Evolutionary conservation across 495 filamentous ascomycete genomes (phyloP).

Genomic region (Bombardia bombarda): DNA sequence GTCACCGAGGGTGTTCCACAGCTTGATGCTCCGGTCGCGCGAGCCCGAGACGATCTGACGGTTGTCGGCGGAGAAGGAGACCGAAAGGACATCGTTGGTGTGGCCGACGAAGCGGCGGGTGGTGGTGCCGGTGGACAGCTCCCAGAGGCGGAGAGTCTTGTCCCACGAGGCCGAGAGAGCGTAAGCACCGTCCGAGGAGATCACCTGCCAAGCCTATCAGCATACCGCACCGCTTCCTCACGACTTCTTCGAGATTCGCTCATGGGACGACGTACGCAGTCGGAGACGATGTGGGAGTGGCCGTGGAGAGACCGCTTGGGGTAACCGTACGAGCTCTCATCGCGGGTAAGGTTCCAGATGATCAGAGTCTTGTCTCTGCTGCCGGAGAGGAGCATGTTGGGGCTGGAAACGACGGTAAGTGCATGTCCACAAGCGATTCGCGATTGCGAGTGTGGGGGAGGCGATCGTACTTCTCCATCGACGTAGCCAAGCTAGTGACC

Average conservation of each 20-base stretch:
- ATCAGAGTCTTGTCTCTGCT: constrained; percentile 98
- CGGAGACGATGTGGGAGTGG: constrained; percentile 99
- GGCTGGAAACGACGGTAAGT: constrained; percentile 49
- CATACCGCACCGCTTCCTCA: constrained; percentile 12
- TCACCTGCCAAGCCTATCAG: constrained; percentile 60
- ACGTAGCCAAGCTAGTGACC: constrained; percentile 88
- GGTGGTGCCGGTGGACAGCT: constrained; percentile 91
- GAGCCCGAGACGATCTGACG: constrained; percentile 99
- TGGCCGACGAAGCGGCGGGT: constrained; percentile 98
- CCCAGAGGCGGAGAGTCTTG: constrained; percentile 99
- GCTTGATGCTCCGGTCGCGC: constrained; percentile 97
- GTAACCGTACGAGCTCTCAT: constrained; percentile 95
- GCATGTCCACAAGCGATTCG: constrained; percentile 2
- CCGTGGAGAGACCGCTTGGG: constrained; percentile 97
- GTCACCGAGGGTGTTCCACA: constrained; percentile 99
- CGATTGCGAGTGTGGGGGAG: neutral
- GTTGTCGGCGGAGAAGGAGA: constrained; percentile 99
- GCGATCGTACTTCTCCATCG: constrained; percentile 85
- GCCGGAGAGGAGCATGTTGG: constrained; percentile 99
- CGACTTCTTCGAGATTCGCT: neutral
- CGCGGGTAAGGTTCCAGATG: constrained; percentile 99
- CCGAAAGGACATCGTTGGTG: constrained; percentile 98
- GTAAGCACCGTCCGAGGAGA: constrained; percentile 99
- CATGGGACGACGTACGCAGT: constrained; percentile 78
- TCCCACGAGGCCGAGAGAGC: constrained; percentile 99